Conservation (phyloP, 257 asterid species). For the Nicotiana paniculata region DNA sequence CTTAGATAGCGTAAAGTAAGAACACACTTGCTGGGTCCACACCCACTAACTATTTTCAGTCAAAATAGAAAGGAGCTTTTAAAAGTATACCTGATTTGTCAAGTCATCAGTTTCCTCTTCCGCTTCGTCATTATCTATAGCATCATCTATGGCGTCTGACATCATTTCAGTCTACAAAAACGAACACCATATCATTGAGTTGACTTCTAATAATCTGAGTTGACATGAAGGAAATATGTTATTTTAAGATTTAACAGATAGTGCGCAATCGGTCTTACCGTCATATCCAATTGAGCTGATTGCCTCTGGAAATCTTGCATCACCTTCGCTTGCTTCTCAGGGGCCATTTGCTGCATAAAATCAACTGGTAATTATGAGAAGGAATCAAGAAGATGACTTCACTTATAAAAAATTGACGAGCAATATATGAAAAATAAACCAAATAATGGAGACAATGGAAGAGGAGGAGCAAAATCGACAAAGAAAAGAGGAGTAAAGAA, state of each 20-base stretch:
- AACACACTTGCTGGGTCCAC: neutral
- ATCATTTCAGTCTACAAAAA: conserved; percentile 84
- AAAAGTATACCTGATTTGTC: conserved; percentile 64
- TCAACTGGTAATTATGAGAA: neutral
- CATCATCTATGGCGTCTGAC: conserved; percentile 87
- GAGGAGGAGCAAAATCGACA: neutral
- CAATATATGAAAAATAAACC: neutral
- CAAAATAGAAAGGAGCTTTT: neutral
- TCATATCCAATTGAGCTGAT: conserved; percentile 95
- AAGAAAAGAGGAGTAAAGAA: neutral
- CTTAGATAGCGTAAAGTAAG: neutral
- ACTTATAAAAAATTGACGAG: neutral
- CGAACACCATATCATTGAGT: neutral
- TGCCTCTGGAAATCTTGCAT: conserved; percentile 89
- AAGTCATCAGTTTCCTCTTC: conserved; percentile 93
- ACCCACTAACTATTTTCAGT: neutral
- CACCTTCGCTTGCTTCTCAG: conserved; percentile 75
- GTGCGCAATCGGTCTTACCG: conserved; percentile 33
- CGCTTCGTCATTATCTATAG: conserved; percentile 84
- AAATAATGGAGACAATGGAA: neutral
- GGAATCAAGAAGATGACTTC: neutral
- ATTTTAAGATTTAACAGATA: neutral
- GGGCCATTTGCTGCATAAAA: conserved; percentile 84
- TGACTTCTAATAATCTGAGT: neutral
- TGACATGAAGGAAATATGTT: neutral